Evolutionary conservation across 1,139 yeast species (phyloP).

Genomic region (Geotrichum histeridarum): DNA sequence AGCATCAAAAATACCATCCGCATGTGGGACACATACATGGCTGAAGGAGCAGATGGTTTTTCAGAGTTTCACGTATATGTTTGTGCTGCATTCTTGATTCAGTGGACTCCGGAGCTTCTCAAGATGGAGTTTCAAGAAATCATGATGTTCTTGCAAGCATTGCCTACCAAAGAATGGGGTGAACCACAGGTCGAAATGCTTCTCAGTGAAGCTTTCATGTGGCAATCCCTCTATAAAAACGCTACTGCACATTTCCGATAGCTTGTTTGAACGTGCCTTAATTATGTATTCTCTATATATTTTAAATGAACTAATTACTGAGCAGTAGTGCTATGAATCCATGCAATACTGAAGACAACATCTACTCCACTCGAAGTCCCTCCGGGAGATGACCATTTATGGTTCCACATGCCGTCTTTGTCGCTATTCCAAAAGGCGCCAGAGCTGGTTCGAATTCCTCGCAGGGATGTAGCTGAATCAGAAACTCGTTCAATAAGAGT

Average conservation of each 20-base stretch:
- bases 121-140: constrained; percentile 94
- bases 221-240: constrained; percentile 89
- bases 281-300: neutral
- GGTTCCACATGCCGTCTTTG: constrained; percentile 37
- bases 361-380: constrained; percentile 19
- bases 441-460: constrained; percentile 28
- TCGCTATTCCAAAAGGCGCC: constrained; percentile 37
- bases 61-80: constrained; percentile 93
- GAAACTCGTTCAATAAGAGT: constrained; percentile 27
- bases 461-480: constrained; percentile 27
- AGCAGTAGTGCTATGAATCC: constrained; percentile 29
- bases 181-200: constrained; percentile 88
- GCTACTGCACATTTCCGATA: constrained; percentile 53
- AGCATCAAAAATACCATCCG: constrained; percentile 72
- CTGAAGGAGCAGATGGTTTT: constrained; percentile 84
- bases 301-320: constrained; percentile 3
- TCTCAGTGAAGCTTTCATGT: constrained; percentile 90
- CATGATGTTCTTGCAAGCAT: constrained; percentile 78
- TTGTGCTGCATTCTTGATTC: constrained; percentile 93
- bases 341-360: constrained; percentile 33
- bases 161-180: constrained; percentile 82
- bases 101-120: constrained; percentile 73
- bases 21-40: constrained; percentile 96
- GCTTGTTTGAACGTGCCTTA: neutral
- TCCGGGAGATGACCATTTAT: constrained; percentile 25